Evolutionary conservation across 2,329 filamentous ascomycete genomes (phyloP).

Genomic region (Ceratocystis albifundus): DNA sequence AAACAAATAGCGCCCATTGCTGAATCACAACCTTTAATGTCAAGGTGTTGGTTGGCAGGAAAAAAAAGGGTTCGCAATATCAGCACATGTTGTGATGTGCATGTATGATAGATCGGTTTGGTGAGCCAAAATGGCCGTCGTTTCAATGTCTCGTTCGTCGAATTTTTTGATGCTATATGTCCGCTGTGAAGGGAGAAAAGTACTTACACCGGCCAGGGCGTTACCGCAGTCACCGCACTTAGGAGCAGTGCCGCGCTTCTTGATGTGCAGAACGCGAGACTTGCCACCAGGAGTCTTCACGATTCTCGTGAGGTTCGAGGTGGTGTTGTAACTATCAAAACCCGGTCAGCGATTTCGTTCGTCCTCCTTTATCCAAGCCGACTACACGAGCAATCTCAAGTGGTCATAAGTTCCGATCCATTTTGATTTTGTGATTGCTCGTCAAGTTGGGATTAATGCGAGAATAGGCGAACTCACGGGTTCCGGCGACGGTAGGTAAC

Average conservation of each 20-base stretch:
- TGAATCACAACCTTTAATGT: no score
- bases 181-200: constrained; percentile 21
- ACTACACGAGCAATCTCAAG: constrained; percentile 6
- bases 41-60: no score
- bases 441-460: neutral
- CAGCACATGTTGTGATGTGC: neutral
- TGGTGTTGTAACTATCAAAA: constrained; percentile 78
- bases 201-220: constrained; percentile 95
- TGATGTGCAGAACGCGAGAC: constrained; percentile 95
- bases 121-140: neutral
- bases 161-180: constrained; percentile 23
- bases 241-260: constrained; percentile 96
- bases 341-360: constrained; percentile 15
- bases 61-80: neutral
- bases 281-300: constrained; percentile 94
- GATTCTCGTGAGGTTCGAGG: constrained; percentile 90
- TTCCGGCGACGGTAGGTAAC: constrained; percentile 66
- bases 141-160: constrained; percentile 16
- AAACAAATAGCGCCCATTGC: no score
- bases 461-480: constrained; percentile 47
- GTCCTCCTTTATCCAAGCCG: neutral
- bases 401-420: constrained; percentile 23
- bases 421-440: neutral
- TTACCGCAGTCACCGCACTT: constrained; percentile 99
- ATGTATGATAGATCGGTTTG: neutral